Base-by-base conservation (phyloP, 2,329 filamentous ascomycete genomes). In the Talaromyces sp. region DNA sequence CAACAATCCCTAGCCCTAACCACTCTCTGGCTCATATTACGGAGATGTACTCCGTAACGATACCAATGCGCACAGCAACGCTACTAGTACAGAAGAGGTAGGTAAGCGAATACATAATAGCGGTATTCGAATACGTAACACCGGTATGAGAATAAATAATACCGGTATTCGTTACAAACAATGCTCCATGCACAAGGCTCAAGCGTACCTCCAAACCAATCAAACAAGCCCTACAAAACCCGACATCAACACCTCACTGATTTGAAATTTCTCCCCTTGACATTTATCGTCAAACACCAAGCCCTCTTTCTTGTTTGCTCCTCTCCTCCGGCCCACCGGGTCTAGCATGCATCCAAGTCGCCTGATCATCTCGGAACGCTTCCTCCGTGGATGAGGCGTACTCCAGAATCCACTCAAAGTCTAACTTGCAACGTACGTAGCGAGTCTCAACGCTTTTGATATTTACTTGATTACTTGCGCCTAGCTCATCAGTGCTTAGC, bases 401-500 rank as follows among this genome's bases (percentile, higher is more conserved):
- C 52, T 37, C 50, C 50, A 37, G 50, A 54, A 54, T 54, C 50
- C 50, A 54, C 50, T 13, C 50, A 35, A 54, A 54, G 50, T 54
- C 50, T 54, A 54, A 52, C 14, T 22, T 22, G 22, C 22, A 24
- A 10, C 22, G 2, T 39, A 14, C n/a, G 27, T 27, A 27, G 27
- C 35, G 14, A 13, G 52, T 56, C 52, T 56, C 33, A 56, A 37
- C 52, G 31, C 52, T 56, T 54, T 56, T 56, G 33, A 37, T 56
- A 33, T 33, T 52, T 31, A 37, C 33, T 37, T 16, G 33, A 56
- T 52, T 52, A 31, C 33, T 37, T 56, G 27, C 14, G 47, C 6
- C 24, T 37, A 22, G 9, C 27, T 54, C 1, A 1, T 19, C 35
- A 35, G 16, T 35, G 22, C 19, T n/a, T 16, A 49, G 11, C 27